These are phyloP conservation scores for Starmerella sp. DNA, from an alignment of 805 yeast species.

Conservation along the genomic window DNA sequence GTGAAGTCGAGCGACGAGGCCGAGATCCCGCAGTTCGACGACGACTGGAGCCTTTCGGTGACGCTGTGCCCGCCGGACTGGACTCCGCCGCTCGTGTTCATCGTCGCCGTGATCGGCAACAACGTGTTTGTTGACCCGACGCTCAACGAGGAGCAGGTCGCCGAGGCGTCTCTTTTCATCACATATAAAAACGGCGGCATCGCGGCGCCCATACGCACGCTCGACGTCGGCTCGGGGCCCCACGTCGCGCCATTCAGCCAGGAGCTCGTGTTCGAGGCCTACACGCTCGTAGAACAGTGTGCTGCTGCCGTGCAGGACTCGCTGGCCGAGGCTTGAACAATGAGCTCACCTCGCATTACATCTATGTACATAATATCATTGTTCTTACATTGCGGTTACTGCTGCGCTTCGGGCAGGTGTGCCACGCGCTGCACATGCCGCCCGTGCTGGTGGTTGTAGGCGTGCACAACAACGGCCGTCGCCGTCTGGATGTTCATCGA, in stretches of 20 bases:
- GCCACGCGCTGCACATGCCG: background rate
- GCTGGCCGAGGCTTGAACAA: conserved; percentile 5
- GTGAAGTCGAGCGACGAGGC: conserved; percentile 36
- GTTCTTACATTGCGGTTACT: too few relatives aligned
- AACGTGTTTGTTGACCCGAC: conserved; percentile 70
- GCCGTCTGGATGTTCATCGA: conserved; percentile 98
- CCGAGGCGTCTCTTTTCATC: conserved; percentile 69
- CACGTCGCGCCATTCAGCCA: conserved; percentile 39
- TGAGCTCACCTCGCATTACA: too few relatives aligned
- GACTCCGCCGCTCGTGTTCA: conserved; percentile 66
- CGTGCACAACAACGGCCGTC: conserved; percentile 86
- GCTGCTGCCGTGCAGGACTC: conserved; percentile 44
- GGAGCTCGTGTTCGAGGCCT: conserved; percentile 38
- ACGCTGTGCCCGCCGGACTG: conserved; percentile 35
- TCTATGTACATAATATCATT: too few relatives aligned
- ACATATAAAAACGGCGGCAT: conserved; percentile 61
- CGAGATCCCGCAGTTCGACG: conserved; percentile 84
- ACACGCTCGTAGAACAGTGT: conserved; percentile 46
- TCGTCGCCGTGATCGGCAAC: conserved; percentile 63
- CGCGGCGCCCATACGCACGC: conserved; percentile 59
- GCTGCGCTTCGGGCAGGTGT: background rate
- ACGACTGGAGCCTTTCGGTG: conserved; percentile 61
- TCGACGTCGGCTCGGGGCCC: conserved; percentile 43
- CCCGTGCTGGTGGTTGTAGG: conserved; percentile 40
- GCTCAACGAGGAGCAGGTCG: conserved; percentile 73